Evolutionary conservation across 2,329 filamentous ascomycete species (phyloP), one percentile per base, ranked within the genome.

Genomic region (Saccharata proteae): DNA sequence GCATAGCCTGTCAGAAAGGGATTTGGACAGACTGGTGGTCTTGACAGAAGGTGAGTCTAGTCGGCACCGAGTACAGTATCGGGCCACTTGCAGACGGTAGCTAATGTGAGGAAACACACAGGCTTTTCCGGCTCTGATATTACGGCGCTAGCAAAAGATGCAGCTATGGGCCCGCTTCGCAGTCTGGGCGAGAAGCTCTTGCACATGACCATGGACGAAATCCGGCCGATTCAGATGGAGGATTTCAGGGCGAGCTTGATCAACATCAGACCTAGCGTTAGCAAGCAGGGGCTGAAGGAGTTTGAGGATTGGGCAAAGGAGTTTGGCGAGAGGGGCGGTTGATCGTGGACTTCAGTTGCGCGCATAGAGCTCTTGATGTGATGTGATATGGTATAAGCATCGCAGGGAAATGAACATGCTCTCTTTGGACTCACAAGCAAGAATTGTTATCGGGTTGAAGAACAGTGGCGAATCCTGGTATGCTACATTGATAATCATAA

Each of bases 71-170:
- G 16, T 27, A 16, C 11, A 17, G n/a, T 11, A 7, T 19, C 11
- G n/a, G 25, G 11, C 25, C 17, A 29, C 25, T 27, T 4, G 24
- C 18, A n/a, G n/a, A 34, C 29, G n/a, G 3, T 3, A 14, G 3
- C n/a, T 8, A 8, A 22, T n/a, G 20, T 8, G 8, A 8, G 20
- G 20, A 22, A 8, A 14, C 10, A 20, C 16, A 13, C 42, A 94
- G 86, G 85, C n/a, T 98, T 93, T 59, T 94, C 85, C 6, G 90
- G 90, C 26, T 93, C 85, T 2, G 90, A 98, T 48, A 93, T 98
- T 42, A 96, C 90, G 14, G 86, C 90, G 2, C 65, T 98, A 6
- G 90, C 90, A 6, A 98, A 98, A 58, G 90, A 98, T 51, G 90
- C 90, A 6, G 90, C 90, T 3, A 98, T 98, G 90, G 88, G 90